A percentile compares a stretch with the other conserved stretches of the same genome.
phyloP scores from a whole-genome alignment of 768 basidiomycete species.

The Xerocomellus intermedius region DNA sequence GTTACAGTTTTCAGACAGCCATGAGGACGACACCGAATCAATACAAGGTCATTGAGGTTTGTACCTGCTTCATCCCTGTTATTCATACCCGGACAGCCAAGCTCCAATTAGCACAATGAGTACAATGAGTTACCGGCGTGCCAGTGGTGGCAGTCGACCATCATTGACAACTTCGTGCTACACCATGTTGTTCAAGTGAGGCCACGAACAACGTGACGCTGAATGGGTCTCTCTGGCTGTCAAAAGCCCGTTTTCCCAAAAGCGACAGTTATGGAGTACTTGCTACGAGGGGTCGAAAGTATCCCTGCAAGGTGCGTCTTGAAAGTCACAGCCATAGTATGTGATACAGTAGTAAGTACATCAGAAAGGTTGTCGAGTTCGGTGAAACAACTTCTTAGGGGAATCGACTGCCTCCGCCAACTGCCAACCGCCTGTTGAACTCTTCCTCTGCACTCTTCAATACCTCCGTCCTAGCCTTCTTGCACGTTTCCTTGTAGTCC shows the following conservation, averaged over 20 bases:
- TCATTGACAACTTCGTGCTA: too few relatives aligned
- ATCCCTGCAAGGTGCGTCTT: background rate
- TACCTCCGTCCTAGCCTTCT: slow-evolving; percentile 9
- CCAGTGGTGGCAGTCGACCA: slow-evolving; percentile 2
- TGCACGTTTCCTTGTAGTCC: slow-evolving; percentile 20
- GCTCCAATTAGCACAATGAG: background rate
- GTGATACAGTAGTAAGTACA: background rate
- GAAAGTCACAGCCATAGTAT: background rate
- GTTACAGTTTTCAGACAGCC: too few relatives aligned
- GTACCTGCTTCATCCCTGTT: too few relatives aligned
- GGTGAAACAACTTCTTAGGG: background rate
- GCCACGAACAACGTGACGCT: background rate
- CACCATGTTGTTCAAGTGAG: background rate
- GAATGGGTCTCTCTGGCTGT: background rate
- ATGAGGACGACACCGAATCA: too few relatives aligned
- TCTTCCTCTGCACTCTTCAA: slow-evolving; percentile 6
- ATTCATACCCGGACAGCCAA: too few relatives aligned
- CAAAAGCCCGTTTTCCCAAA: background rate
- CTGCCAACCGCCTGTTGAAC: slow-evolving; percentile 7
- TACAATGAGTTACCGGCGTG: slow-evolving; percentile 5
- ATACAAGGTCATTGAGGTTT: too few relatives aligned
- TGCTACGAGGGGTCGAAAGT: background rate
- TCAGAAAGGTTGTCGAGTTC: background rate
- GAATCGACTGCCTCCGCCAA: too few relatives aligned
- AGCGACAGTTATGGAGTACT: background rate